Conservation (phyloP, 257 asterid species). For the Perilla frutescens region DNA sequence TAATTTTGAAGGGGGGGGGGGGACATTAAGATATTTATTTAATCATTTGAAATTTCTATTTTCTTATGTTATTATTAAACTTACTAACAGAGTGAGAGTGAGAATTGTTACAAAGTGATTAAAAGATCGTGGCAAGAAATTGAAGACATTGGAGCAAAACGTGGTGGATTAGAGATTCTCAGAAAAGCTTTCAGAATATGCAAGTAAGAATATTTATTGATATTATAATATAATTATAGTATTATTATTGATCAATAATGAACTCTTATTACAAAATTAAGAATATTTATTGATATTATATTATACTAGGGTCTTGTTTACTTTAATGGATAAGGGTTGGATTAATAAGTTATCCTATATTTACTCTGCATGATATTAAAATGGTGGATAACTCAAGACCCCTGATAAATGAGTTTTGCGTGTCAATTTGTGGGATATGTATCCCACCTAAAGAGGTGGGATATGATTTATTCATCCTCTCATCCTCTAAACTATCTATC, state of each 20-base stretch:
- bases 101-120: slow-evolving; percentile 75
- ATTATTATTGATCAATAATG: neutral
- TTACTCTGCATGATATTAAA: no score
- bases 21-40: neutral
- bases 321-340: no score
- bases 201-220: slow-evolving; percentile 55
- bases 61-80: neutral
- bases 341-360: no score
- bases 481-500: no score
- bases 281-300: no score
- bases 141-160: slow-evolving; percentile 60
- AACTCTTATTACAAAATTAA: neutral
- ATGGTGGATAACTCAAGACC: no score
- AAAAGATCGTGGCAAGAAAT: slow-evolving; percentile 82
- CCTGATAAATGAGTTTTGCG: no score
- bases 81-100: slow-evolving; percentile 70
- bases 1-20: no score
- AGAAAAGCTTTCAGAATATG: slow-evolving; percentile 75
- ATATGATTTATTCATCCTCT: no score
- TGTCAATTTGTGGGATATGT: no score
- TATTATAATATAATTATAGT: neutral
- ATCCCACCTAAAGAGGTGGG: no score
- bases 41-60: neutral
- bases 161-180: slow-evolving; percentile 68
- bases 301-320: no score